These are phyloP conservation scores for Hippophae tibetana DNA, from an alignment of 306 rosid genomes.

Conservation along the genomic window DNA sequence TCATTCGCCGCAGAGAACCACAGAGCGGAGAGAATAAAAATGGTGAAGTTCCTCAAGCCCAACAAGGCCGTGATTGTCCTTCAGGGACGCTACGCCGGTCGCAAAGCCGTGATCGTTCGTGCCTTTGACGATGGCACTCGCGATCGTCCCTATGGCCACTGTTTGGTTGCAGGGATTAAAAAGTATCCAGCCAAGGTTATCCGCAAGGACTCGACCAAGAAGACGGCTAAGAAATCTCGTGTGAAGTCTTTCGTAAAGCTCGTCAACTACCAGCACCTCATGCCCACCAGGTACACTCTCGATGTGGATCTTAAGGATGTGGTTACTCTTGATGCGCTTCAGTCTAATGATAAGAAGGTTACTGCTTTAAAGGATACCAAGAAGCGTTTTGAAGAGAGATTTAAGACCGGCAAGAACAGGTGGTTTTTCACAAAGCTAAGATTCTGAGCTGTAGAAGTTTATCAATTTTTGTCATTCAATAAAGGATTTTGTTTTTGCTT, in stretches of 20 bases:
- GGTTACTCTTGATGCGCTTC: conserved; percentile 22
- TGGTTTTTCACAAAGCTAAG: conserved; percentile 49
- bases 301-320: conserved; percentile 44
- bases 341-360: conserved; percentile 37
- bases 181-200: conserved; percentile 40
- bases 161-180: conserved; percentile 39
- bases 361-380: conserved; percentile 35
- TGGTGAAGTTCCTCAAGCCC: conserved; percentile 39
- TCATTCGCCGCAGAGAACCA: no score
- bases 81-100: conserved; percentile 45
- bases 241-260: conserved; percentile 44
- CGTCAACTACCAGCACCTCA: conserved; percentile 41
- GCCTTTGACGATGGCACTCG: conserved; percentile 43
- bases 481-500: background rate
- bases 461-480: background rate
- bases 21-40: conserved; percentile 1
- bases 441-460: conserved; percentile 12
- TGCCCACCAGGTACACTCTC: conserved; percentile 42
- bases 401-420: conserved; percentile 46
- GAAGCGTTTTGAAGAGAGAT: conserved; percentile 40
- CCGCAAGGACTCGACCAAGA: conserved; percentile 43
- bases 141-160: conserved; percentile 40
- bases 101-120: conserved; percentile 40
- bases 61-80: conserved; percentile 42
- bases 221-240: conserved; percentile 41